phyloP scores from a whole-genome alignment of 108 stramenopile genomes.

The Discostella stelligeroides region DNA sequence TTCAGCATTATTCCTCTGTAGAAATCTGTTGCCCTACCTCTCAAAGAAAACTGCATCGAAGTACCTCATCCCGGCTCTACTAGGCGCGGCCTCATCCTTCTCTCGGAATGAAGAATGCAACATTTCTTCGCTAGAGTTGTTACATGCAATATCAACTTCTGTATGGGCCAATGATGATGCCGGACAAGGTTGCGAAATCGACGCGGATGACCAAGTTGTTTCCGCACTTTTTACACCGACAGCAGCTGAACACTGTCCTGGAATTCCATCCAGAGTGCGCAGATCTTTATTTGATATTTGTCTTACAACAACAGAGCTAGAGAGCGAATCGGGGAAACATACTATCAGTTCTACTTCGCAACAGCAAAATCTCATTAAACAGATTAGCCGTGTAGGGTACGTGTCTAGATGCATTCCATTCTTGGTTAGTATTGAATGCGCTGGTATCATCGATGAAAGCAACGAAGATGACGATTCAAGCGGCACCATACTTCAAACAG shows the following conservation, averaged over 20 bases:
- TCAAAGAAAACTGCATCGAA: constrained; percentile 29
- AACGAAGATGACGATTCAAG: constrained; percentile 22
- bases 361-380: constrained; percentile 5
- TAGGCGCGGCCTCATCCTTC: constrained; percentile 46
- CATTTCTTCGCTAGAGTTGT: neutral
- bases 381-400: constrained; percentile 36
- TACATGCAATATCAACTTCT: too few species aligned
- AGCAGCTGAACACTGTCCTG: constrained; percentile 32
- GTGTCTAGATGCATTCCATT: constrained; percentile 61
- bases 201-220: constrained; percentile 35
- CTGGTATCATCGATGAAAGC: constrained; percentile 13
- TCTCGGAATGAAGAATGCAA: constrained; percentile 29
- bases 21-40: constrained; percentile 58
- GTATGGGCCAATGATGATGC: too few species aligned
- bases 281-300: constrained; percentile 34
- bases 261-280: constrained; percentile 16
- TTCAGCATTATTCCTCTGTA: constrained; percentile 55
- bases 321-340: neutral
- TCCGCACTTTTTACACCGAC: constrained; percentile 25
- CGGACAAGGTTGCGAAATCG: too few species aligned
- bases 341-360: neutral
- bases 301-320: constrained; percentile 19
- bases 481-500: neutral
- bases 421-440: constrained; percentile 40
- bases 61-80: constrained; percentile 46